These are phyloP conservation scores for Noccaea bulbosa DNA, from an alignment of 345 rosid genomes.

Conservation along the genomic window DNA sequence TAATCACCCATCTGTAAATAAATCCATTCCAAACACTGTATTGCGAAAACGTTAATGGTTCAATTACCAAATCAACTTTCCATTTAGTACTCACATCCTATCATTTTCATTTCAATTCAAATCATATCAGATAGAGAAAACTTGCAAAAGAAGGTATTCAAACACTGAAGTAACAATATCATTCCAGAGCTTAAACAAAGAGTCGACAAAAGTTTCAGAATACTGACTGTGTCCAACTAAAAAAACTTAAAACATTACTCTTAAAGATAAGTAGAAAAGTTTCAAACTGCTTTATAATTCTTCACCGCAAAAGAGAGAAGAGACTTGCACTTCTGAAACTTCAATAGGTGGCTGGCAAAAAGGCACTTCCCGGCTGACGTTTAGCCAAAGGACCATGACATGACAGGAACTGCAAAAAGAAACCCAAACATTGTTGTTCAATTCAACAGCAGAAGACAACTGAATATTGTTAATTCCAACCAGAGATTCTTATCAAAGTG, in stretches of 20 bases:
- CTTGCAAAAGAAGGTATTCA: background rate
- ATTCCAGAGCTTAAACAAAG: slow-evolving; percentile 6
- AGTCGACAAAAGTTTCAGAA: slow-evolving; percentile 23
- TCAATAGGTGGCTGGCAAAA: slow-evolving; percentile 50
- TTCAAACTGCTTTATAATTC: slow-evolving; percentile 29
- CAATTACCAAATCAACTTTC: too few species aligned
- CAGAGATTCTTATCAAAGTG: background rate
- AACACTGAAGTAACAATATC: background rate
- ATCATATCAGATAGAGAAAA: background rate
- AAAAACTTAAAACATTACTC: slow-evolving; percentile 7
- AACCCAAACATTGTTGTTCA: background rate
- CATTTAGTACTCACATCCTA: background rate
- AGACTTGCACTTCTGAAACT: slow-evolving; percentile 14
- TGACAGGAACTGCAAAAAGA: slow-evolving; percentile 60
- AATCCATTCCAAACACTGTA: too few species aligned
- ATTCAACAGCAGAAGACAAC: background rate
- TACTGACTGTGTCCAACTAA: slow-evolving; percentile 20
- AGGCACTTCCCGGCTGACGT: slow-evolving; percentile 70
- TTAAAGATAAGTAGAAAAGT: slow-evolving; percentile 15
- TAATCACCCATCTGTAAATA: too few species aligned
- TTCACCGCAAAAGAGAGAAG: slow-evolving; percentile 15
- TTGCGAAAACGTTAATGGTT: too few species aligned
- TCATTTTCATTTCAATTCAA: background rate
- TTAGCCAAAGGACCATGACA: slow-evolving; percentile 69
- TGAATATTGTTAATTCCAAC: background rate